Percentiles rank a stretch among this genome's conserved stretches.
Evolutionary conservation across 2,329 filamentous ascomycete species (phyloP).

Genomic region (Botrytis fragariae): DNA sequence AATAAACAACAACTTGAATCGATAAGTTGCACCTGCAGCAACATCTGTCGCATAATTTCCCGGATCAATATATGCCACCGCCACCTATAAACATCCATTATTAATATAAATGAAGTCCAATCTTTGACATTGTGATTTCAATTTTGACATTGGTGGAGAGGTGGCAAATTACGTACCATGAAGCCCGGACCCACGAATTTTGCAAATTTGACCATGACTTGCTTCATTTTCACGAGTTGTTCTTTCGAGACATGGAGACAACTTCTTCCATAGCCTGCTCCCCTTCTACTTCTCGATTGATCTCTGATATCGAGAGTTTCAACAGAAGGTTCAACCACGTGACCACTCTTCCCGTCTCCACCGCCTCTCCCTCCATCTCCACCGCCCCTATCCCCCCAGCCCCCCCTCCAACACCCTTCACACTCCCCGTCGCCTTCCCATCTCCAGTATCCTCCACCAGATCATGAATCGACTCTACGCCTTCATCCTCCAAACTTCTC

Average conservation of each 20-base stretch:
- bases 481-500: constrained; percentile 41
- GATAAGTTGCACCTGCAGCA: constrained; percentile 52
- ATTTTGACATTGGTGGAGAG: not conserved
- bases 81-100: constrained; percentile 29
- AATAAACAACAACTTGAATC: constrained; percentile 54
- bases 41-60: constrained; percentile 59
- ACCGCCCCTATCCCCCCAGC: constrained; percentile 15
- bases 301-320: constrained; percentile 7
- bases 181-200: constrained; percentile 54
- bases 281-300: constrained; percentile 10
- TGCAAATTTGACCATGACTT: constrained; percentile 39
- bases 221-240: constrained; percentile 26
- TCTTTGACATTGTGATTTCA: not conserved
- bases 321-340: constrained; percentile 20
- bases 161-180: constrained; percentile 30
- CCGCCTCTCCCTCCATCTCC: constrained; percentile 19
- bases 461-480: constrained; percentile 34
- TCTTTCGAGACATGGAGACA: constrained; percentile 4
- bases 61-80: constrained; percentile 43
- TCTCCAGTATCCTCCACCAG: constrained; percentile 15
- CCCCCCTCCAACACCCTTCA: constrained; percentile 9
- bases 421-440: constrained; percentile 3
- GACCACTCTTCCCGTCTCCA: constrained; percentile 19
- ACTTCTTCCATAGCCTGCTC: constrained; percentile 13
- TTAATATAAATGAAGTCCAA: not conserved